Base-by-base conservation (phyloP, 164 flowering plant species). In the Vitis labrusca region DNA sequence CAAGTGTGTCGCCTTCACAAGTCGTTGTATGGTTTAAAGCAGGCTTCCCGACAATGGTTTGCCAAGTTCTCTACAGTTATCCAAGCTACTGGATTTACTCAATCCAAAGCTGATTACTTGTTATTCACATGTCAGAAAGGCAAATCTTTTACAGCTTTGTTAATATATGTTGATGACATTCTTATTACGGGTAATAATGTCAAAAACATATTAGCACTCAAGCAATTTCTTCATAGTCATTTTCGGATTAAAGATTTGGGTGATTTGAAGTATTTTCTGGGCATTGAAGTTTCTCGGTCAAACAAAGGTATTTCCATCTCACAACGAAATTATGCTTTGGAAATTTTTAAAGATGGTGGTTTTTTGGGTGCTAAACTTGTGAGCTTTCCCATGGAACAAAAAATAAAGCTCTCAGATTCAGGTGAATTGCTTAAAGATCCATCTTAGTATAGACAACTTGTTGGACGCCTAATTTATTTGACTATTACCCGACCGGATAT, bases 241-340 rank as follows among this genome's bases (percentile, higher is more conserved):
- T 72, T 72, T 44, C 32, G 9, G 8, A 65, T 68, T 50, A 73
- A 73, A 67, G 76, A 68, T 62, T 19, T 73, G 30, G 72, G 72
- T 1, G 8, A 44, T 30, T 16, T 68, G 32, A 73, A 73, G 14
- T 73, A 68, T 63, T 73, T 73, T 48, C 13, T 73, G 0, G 76
- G 66, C 9, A 54, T 66, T 5, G 56, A 73, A 47, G 13, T 66
- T 16, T 16, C 57, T 10, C 49, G 27, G 0, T 66, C 66, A 4
- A 12, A 47, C 8, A 61, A 61, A 8, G 67, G 68, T 6, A 47
- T 68, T 23, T 23, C 27, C 27, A 23, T 23, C 27, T 23, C 27
- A 23, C 27, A 23, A 23, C 2, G 27, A 23, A 23, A 23, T 0
- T 23, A 23, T 23, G 27, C 27, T 23, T 23, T 23, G 27, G 27